Base-by-base conservation (phyloP, 2,329 filamentous ascomycete species). In the Colletotrichum sp. region DNA sequence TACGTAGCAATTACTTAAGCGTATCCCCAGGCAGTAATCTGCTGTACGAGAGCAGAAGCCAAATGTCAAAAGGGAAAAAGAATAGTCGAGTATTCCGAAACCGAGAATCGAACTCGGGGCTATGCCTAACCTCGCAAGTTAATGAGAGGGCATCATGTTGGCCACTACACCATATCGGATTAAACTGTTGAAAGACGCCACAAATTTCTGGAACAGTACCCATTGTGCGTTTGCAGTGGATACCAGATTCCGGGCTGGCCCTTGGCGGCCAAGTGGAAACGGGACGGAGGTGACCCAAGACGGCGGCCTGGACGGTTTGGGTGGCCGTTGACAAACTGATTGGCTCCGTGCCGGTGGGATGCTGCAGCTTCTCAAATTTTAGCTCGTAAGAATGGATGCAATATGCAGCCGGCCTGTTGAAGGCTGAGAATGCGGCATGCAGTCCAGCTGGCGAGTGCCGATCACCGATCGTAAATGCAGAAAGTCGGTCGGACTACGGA, bases 141-240 rank as follows among this genome's bases (percentile, higher is more conserved):
- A n/a, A 48, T 75, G 73, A 75, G 73, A 75, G 69, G 73, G 73
- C 73, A 72, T 75, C 73, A 72, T 72, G 69, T 75, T 75, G 73
- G 73, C 73, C 69, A 75, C 73, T 75, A 75, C 73, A 75, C 69
- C 73, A 75, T 75, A 75, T 72, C 69, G 69, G 73, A 72, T 72
- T 5, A 21, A 6, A 9, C 0, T 30, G 32, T 6, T 64, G 30
- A 1, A 2, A 0, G 0, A 2, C 1, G 0, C 0, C 1, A 1
- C 0, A 1, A 15, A 5, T 26, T 18, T 16, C 8, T 30, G 5
- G 8, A 5, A 2, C 2, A 72, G 9, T 6, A n/a, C 26, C 21
- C 21, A 26, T 21, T 72, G 38, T 43, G 30, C 24, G 26, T 0
- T 6, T 16, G 1, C 24, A 30, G 73, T 72, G 62, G 73, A 64